phyloP scores from a whole-genome alignment of 305 asterid genomes.

The Solanum hybrid region DNA sequence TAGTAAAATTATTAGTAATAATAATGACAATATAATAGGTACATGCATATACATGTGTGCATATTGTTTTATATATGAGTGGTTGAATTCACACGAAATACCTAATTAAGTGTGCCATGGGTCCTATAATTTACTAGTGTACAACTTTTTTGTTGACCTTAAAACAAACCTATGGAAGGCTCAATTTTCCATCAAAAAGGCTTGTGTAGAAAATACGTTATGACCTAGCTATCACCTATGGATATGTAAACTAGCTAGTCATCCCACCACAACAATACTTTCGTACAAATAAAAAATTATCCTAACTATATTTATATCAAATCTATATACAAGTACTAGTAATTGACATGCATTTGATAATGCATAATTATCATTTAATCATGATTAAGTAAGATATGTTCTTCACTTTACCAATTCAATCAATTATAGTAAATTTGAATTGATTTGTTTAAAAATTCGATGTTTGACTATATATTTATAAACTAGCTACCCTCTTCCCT shows the following conservation, averaged over 20 bases:
- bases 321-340: neutral
- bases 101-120: conserved; percentile 3
- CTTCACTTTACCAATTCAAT: neutral
- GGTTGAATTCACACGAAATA: conserved; percentile 5
- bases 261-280: neutral
- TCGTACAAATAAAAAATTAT: neutral
- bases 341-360: neutral
- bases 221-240: neutral
- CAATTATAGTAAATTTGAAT: neutral
- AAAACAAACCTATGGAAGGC: conserved; percentile 17
- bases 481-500: neutral
- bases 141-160: conserved; percentile 33
- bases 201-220: neutral
- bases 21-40: neutral
- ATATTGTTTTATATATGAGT: neutral
- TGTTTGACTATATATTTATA: neutral
- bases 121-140: neutral
- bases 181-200: neutral
- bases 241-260: neutral
- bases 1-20: neutral
- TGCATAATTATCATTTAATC: neutral
- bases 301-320: neutral
- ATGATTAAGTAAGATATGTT: neutral
- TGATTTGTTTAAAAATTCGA: neutral
- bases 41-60: neutral